Evolutionary conservation across 352 stramenopile species (phyloP), one percentile per base, ranked within the genome.

Genomic region (Hyaloperonospora arabidopsidis): DNA sequence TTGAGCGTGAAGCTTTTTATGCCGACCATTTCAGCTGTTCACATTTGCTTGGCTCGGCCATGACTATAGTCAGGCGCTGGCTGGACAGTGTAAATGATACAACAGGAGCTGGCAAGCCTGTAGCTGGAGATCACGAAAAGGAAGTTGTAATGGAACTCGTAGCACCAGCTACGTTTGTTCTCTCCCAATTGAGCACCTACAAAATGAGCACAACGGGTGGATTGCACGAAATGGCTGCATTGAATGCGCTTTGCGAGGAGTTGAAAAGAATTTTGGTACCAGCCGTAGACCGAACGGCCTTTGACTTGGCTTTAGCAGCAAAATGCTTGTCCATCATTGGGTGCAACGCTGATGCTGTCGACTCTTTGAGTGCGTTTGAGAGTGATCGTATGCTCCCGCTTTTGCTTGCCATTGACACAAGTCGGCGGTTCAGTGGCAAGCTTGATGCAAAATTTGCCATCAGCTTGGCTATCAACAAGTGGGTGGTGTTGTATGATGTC

Each of bases 401-500:
- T 12, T 48, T 84, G 3, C 65, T 82, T 13, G 3, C 57, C n/a
- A 17, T 73, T 54, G 61, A 82, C 22, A 69, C 59, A 14, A 63
- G 44, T 48, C 61, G 60, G 25, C 58, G 68, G 23, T 70, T 58
- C 38, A 64, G 57, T 38, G 61, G 65, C 36, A 72, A 51, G 28
- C 52, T 59, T 17, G 61, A 65, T 61, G 67, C 69, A 19, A 50
- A 41, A 29, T 89, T 45, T 44, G 63, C 57, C n/a, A 62, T 72
- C 12, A 54, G 44, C 40, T 67, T 82, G 49, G 74, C 74, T 40
- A 64, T 52, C 0, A 82, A 58, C 64, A 83, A 86, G 57, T 90
- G 77, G 79, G 50, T 59, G 0, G 23, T 90, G 13, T 57, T 88
- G 15, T 67, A 79, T 44, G 58, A 72, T n/a, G 68, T 84, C 25